Conservation (phyloP, 164 flowering plant species). For the Vitis riparia region DNA sequence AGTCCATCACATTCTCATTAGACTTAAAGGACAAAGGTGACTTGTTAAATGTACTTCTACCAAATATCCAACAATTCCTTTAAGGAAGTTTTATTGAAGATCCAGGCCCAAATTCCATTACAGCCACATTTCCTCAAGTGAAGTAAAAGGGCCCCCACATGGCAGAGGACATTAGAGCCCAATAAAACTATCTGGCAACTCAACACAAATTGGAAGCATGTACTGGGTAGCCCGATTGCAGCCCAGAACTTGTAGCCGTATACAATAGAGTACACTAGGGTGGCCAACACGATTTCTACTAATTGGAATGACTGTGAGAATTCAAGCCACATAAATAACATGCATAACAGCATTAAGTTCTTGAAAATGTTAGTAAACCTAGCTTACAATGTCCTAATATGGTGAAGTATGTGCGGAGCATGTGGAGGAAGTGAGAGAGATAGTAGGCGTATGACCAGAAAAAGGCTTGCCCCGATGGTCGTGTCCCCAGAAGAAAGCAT, state of each 20-base stretch:
- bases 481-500: slow-evolving; percentile 9
- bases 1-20: slow-evolving; percentile 24
- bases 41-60: slow-evolving; percentile 59
- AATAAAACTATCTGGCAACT: too few relatives aligned
- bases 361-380: too few relatives aligned
- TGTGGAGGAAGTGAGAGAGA: slow-evolving; percentile 57
- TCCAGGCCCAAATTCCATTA: slow-evolving; percentile 71
- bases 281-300: too few relatives aligned
- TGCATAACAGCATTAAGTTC: too few relatives aligned
- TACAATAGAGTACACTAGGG: too few relatives aligned
- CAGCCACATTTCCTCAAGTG: slow-evolving; percentile 62
- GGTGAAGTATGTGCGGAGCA: slow-evolving; percentile 39
- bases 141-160: slow-evolving; percentile 50
- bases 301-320: too few relatives aligned
- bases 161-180: slow-evolving; percentile 2
- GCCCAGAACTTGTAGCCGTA: too few relatives aligned
- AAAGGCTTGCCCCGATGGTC: slow-evolving; percentile 68
- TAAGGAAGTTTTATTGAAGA: slow-evolving; percentile 3
- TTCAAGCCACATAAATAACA: slow-evolving; percentile 28
- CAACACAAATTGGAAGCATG: too few relatives aligned
- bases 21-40: slow-evolving; percentile 43
- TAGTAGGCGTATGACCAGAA: slow-evolving; percentile 75
- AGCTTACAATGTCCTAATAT: neutral
- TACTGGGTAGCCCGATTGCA: too few relatives aligned
- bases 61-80: slow-evolving; percentile 78